These are phyloP conservation scores for Raddia guianensis DNA, from an alignment of 176 grass and related monocot genomes.

Conservation along the genomic window DNA sequence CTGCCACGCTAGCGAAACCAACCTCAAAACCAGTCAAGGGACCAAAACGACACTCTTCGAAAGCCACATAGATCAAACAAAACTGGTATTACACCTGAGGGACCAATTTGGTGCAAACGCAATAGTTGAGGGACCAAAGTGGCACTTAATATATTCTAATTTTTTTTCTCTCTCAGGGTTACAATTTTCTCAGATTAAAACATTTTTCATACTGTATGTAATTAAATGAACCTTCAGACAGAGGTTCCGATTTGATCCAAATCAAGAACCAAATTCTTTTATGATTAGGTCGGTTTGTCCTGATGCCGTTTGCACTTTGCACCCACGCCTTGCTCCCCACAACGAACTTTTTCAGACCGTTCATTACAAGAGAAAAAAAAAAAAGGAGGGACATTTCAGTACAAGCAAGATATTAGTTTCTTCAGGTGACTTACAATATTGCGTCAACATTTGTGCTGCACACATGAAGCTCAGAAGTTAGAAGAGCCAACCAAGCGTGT, in stretches of 20 bases:
- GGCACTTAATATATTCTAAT: too few relatives aligned
- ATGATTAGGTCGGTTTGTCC: conserved; percentile 38
- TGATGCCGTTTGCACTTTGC: conserved; percentile 26
- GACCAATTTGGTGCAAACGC: too few relatives aligned
- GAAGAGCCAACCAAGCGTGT: not conserved
- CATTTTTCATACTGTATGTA: not conserved
- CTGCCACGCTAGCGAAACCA: too few relatives aligned
- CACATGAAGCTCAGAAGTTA: not conserved
- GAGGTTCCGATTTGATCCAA: not conserved
- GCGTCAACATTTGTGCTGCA: not conserved
- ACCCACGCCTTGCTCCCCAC: not conserved
- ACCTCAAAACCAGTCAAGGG: too few relatives aligned
- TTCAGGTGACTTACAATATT: not conserved
- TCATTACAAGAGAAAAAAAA: too few relatives aligned
- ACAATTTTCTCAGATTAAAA: too few relatives aligned
- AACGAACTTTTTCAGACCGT: not conserved
- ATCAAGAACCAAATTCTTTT: conserved; percentile 12
- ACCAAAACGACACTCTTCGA: too few relatives aligned
- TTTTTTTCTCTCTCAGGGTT: too few relatives aligned
- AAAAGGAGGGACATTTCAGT: not conserved
- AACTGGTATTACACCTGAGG: too few relatives aligned
- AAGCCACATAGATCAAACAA: too few relatives aligned
- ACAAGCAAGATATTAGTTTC: not conserved
- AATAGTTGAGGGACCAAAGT: too few relatives aligned
- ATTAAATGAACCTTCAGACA: not conserved